Base-by-base conservation (phyloP, 805 yeast genomes). In the Ogataea kodamae region DNA sequence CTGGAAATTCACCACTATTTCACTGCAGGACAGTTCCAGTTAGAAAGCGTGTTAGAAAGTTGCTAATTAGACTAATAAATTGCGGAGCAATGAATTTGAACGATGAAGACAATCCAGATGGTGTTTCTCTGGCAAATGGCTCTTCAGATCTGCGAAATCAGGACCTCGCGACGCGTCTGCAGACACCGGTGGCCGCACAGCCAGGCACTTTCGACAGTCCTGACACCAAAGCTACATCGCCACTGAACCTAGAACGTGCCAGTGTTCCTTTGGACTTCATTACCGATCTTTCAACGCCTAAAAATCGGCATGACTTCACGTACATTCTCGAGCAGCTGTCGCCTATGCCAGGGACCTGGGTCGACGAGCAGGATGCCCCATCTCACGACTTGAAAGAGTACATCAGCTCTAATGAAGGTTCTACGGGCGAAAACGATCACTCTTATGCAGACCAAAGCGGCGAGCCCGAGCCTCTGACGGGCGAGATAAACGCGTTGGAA, bases 261-360 rank as follows among this genome's bases (percentile, higher is more conserved):
- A 25, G 14, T 8, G 20, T 14, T 18, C 28, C 18, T 5, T 21
- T n/a, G 15, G 30, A 13, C n/a, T 9, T 18, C 6, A 10, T 15
- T 4, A 24, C 34, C 3, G 19, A 26, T n/a, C 7, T 13, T 9
- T 25, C 23, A 15, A 40, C 45, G 2, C 40, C 50, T 5, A 47
- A 43, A 19, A 49, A 43, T 18, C 31, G 32, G 25, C 36, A 33
- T 17, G 60, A 55, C 25, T 57, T 48, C 37, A 45, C 48, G 3
- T 51, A 56, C 24, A 37, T 53, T 2, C 26, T 48, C 3, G 47
- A 49, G 5, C 51, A 49, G 28, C 22, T 50, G 15, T 54, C 57
- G 20, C 47, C 47, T 16, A 49, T 49, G 49, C 55, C 61, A 9
- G 56, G 57, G 5, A 46, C 56, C 5, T 56, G 59, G 62, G 42